Percentiles rank a stretch among this genome's conserved stretches.
These are phyloP conservation scores for Vitis riparia DNA, from an alignment of 164 flowering plant genomes.

Conservation along the genomic window DNA sequence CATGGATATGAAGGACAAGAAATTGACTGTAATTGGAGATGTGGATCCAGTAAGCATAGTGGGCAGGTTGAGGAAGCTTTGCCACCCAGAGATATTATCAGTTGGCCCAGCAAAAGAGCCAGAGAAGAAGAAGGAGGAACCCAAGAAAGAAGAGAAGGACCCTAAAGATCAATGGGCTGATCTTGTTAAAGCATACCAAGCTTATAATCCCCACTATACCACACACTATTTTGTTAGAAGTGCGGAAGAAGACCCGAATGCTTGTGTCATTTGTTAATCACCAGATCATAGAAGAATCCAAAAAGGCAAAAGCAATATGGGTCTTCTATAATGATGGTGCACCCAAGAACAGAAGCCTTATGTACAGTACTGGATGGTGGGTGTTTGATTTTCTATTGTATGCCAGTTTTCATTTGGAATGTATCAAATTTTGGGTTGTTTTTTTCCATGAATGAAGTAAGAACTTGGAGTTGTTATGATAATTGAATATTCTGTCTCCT, in stretches of 20 bases:
- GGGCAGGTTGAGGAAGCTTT: conserved; percentile 38
- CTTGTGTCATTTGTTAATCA: conserved; percentile 23
- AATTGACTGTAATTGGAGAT: conserved; percentile 42
- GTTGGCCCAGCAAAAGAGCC: conserved; percentile 47
- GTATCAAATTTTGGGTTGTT: too few relatives aligned
- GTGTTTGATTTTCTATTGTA: too few relatives aligned
- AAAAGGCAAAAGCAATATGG: not conserved
- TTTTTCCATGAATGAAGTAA: too few relatives aligned
- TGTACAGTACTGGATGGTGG: too few relatives aligned
- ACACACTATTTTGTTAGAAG: conserved; percentile 4
- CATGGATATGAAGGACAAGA: conserved; percentile 40
- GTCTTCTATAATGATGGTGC: too few relatives aligned
- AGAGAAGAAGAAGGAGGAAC: conserved; percentile 39
- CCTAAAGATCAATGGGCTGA: conserved; percentile 11
- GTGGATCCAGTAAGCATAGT: conserved; percentile 42
- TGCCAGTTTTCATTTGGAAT: too few relatives aligned
- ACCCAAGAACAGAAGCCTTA: too few relatives aligned
- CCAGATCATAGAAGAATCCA: not conserved
- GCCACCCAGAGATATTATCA: conserved; percentile 26
- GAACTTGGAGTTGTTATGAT: too few relatives aligned
- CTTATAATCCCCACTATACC: conserved; percentile 7
- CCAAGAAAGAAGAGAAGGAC: conserved; percentile 33
- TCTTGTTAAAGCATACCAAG: conserved; percentile 16
- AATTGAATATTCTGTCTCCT: too few relatives aligned
- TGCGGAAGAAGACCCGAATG: conserved; percentile 16